Base-by-base conservation (phyloP, 306 rosid genomes). In the Neltuma alba region DNA sequence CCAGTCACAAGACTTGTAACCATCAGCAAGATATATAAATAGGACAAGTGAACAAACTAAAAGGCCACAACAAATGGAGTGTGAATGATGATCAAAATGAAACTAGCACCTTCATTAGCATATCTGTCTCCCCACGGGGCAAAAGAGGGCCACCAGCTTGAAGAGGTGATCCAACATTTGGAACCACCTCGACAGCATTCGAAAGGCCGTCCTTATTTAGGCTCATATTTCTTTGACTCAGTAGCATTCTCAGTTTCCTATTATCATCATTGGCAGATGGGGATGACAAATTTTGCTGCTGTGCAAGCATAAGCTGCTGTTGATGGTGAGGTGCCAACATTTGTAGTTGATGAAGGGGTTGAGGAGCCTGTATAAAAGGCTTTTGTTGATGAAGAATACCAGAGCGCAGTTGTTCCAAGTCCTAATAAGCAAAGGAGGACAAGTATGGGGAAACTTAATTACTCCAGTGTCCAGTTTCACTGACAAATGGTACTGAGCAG, bases 371-470 rank as follows among this genome's bases (percentile, higher is more conserved):
- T 25, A 93, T 93, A 85, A 87, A 96, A 81, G 98, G 88, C 79
- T 96, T 96, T 77, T 84, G 99, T 65, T 83, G 99, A 86, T 88
- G 99, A 76, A 94, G 92, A 77, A 93, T 75, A 83, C 99, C 98
- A 75, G 92, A 66, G 30, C 99, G 99, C 23, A 96, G 94, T 68
- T 91, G 99, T 12, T 96, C 99, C 75, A 96, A 79, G 54, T 98
- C 99, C 99, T 96, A 76, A 57, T 14, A 67, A 57, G 65, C 37
- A 75, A 71, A 37, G 12, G 64, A 52, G 25, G 2, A 45, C 69
- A 13, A 55, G 76, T 68, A 34, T 9, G 52, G 21, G 12, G 34
- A 80, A 72, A 40, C 38, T 41, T 18, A 30, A 82, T 30, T 40
- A 76, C 38, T 60, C 45, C 34, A 28, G 62, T 41, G 67, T 71